Evolutionary conservation across 306 rosid genomes (phyloP).

Genomic region (Medicago lupulina): DNA sequence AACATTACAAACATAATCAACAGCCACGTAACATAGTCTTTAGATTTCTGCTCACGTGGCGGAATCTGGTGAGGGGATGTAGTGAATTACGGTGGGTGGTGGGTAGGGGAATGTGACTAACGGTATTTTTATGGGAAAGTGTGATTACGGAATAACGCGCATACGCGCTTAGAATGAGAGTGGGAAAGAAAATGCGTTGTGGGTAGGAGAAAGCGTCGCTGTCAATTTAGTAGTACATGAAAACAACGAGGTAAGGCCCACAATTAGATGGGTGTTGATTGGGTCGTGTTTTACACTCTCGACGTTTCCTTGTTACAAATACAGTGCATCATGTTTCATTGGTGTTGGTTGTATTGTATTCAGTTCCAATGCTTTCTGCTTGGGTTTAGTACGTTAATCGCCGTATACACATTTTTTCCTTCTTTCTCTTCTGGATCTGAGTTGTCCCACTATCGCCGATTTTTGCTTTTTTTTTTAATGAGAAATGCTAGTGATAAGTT

Average conservation of each 20-base stretch:
- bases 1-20: neutral
- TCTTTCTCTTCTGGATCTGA: slow-evolving; percentile 40
- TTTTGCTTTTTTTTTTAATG: too few relatives aligned
- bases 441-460: slow-evolving; percentile 29
- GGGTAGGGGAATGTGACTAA: slow-evolving; percentile 18
- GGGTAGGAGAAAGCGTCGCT: slow-evolving; percentile 55
- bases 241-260: slow-evolving; percentile 46
- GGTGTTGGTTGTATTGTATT: slow-evolving; percentile 23
- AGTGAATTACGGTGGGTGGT: neutral
- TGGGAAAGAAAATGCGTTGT: slow-evolving; percentile 42
- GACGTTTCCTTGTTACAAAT: slow-evolving; percentile 27
- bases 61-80: neutral
- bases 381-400: slow-evolving; percentile 16
- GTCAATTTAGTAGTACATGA: slow-evolving; percentile 51
- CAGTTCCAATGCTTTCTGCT: slow-evolving; percentile 25
- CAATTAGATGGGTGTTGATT: slow-evolving; percentile 44
- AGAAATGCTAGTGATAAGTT: too few relatives aligned
- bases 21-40: slow-evolving; percentile 40
- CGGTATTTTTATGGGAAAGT: slow-evolving; percentile 24
- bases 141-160: slow-evolving; percentile 23
- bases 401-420: too few relatives aligned
- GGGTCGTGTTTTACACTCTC: slow-evolving; percentile 61
- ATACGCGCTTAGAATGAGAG: slow-evolving; percentile 25
- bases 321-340: slow-evolving; percentile 44
- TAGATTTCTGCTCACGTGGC: slow-evolving; percentile 30